Evolutionary conservation across 495 filamentous ascomycete species (phyloP).

Genomic region (Cercophora newfieldiana): DNA sequence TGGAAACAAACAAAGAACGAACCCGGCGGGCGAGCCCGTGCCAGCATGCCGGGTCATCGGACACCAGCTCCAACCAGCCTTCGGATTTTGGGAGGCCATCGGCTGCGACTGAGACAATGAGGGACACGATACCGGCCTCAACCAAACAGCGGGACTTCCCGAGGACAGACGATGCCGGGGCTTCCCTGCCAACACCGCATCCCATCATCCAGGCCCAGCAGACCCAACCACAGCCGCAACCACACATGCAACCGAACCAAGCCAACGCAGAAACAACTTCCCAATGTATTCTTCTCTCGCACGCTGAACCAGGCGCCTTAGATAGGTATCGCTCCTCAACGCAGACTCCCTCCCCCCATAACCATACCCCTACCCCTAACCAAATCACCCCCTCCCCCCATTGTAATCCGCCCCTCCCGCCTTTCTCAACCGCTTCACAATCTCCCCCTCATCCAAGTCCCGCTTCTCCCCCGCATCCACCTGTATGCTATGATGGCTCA

Average conservation of each 20-base stretch:
- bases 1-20: too few relatives aligned
- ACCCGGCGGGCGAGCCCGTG: too few relatives aligned
- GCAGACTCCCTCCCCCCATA: not conserved
- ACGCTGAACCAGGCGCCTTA: not conserved
- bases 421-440: conserved; percentile 51
- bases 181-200: not conserved
- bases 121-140: not conserved
- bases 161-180: not conserved
- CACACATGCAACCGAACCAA: not conserved
- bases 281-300: not conserved
- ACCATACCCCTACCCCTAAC: not conserved
- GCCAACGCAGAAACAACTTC: too few relatives aligned
- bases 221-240: not conserved
- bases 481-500: conserved; percentile 55
- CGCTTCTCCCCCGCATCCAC: conserved; percentile 51
- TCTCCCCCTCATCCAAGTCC: conserved; percentile 56
- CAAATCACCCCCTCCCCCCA: conserved; percentile 50
- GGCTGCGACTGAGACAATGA: not conserved
- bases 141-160: not conserved
- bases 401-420: conserved; percentile 63
- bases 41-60: too few relatives aligned
- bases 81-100: too few relatives aligned
- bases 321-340: not conserved
- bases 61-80: too few relatives aligned
- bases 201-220: not conserved